Evolutionary conservation across 768 basidiomycete genomes (phyloP), one percentile per base, ranked within the genome.

Genomic region (Paxillus rubicundulus): DNA sequence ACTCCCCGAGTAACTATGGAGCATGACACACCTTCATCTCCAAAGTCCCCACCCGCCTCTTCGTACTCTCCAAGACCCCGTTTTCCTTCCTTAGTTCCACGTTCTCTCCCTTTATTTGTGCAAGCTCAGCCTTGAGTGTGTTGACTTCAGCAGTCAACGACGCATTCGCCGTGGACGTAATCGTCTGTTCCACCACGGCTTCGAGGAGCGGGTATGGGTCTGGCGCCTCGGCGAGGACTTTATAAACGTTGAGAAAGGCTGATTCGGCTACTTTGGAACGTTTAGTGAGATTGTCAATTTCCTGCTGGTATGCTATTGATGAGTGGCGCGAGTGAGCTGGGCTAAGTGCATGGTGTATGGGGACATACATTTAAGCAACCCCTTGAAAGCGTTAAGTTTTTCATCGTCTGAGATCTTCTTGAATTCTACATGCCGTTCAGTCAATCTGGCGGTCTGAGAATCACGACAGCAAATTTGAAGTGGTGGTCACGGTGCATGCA

Each of bases 121-220:
- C 76, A 5, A 96, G 70, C 63, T 97, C 93, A 1, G 69, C 69
- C 65, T 95, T 88, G 21, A 92, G 74, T 53, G 90, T 79, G 34
- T 78, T 74, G 9, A 90, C 87, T 66, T 98, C 94, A 1, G 89
- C 82, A 28, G 53, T 67, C 50, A 66, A 48, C 13, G 47, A 52
- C 16, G 46, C 53, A 20, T 66, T 66, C 37, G 59, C 47, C 21
- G 65, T 27, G 85, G 58, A 85, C 62, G 90, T 92, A 41, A 95
- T 90, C 2, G 95, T 86, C 76, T 98, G 97, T 63, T 98, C 96
- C 28, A 98, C 90, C 10, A 93, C 95, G 12, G 86, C 92, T 64
- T 99, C 96, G 13, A 99, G 83, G 7, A 98, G 77, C 9, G 97
- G 97, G 67, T 96, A 97, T 14, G 97, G 97, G 68, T 99, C 97